These are phyloP conservation scores for Penicillium turbatum DNA, from an alignment of 495 filamentous ascomycete species.

Conservation along the genomic window DNA sequence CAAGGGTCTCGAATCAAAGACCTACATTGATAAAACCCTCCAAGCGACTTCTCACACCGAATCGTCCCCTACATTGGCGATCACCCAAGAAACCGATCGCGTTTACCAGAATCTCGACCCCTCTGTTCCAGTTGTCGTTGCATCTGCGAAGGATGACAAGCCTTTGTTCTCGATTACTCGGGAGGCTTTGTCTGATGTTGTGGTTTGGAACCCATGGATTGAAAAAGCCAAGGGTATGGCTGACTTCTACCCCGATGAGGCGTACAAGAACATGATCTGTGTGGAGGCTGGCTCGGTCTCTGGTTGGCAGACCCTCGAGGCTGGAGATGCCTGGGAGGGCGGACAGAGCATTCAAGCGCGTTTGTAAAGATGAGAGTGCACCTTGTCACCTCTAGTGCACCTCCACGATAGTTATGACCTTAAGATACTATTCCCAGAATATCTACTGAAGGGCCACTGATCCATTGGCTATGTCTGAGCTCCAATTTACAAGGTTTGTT, in stretches of 20 bases:
- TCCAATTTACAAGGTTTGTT: neutral
- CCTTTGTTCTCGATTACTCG: constrained; percentile 66
- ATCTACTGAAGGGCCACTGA: constrained; percentile 2
- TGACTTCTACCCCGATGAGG: constrained; percentile 86
- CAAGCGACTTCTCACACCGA: constrained; percentile 56
- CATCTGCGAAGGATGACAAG: constrained; percentile 56
- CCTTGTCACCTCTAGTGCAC: neutral
- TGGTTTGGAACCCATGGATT: constrained; percentile 97
- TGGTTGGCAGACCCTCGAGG: constrained; percentile 77
- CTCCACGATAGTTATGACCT: constrained; percentile 18
- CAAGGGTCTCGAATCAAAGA: constrained; percentile 64
- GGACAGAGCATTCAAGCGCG: constrained; percentile 65
- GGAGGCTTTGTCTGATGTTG: constrained; percentile 77
- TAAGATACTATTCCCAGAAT: constrained; percentile 9
- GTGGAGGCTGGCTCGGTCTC: constrained; percentile 84
- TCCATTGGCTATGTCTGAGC: neutral
- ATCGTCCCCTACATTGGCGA: constrained; percentile 44
- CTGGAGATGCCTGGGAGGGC: constrained; percentile 84
- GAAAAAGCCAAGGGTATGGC: constrained; percentile 75
- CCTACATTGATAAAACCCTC: constrained; percentile 79
- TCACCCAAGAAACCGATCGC: constrained; percentile 78
- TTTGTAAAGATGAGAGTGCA: constrained; percentile 12
- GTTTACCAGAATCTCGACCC: constrained; percentile 67
- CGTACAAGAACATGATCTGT: constrained; percentile 88
- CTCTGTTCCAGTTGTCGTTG: constrained; percentile 41